These are phyloP conservation scores for Pseudocohnilembus persalinus DNA, from an alignment of 169 alveolate genomes.

Conservation along the genomic window DNA sequence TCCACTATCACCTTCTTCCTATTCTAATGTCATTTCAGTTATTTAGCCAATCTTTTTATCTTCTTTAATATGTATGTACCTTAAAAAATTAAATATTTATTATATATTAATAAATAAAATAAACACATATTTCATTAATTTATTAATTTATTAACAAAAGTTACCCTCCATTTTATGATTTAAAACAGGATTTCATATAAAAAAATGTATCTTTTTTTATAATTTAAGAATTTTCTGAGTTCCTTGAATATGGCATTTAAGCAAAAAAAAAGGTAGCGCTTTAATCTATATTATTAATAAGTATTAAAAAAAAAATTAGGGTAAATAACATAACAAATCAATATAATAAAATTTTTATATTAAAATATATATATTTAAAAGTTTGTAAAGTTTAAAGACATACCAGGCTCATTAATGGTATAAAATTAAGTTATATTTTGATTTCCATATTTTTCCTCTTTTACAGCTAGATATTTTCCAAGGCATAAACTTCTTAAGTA, in stretches of 20 bases:
- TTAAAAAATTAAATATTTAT: too few relatives aligned
- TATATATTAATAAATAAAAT: too few relatives aligned
- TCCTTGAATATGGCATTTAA: background rate
- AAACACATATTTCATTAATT: too few relatives aligned
- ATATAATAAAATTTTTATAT: too few relatives aligned
- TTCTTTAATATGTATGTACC: background rate
- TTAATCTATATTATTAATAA: background rate
- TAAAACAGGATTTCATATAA: background rate
- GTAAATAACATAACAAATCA: too few relatives aligned
- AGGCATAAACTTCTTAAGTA: background rate
- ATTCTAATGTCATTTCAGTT: too few relatives aligned
- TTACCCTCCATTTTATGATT: too few relatives aligned
- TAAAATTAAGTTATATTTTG: background rate
- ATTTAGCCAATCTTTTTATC: background rate
- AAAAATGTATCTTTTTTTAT: background rate
- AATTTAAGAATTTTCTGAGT: too few relatives aligned
- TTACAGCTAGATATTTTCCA: background rate
- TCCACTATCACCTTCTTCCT: background rate
- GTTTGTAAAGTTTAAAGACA: background rate
- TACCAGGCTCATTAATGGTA: background rate
- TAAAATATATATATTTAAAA: too few relatives aligned
- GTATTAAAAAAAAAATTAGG: too few relatives aligned
- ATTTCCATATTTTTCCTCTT: background rate
- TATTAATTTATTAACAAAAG: too few relatives aligned
- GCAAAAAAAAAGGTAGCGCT: background rate